Percentiles rank a stretch among this genome's conserved stretches.
Conservation (phyloP, 257 asterid species). For the Fraxinus excelsior region DNA sequence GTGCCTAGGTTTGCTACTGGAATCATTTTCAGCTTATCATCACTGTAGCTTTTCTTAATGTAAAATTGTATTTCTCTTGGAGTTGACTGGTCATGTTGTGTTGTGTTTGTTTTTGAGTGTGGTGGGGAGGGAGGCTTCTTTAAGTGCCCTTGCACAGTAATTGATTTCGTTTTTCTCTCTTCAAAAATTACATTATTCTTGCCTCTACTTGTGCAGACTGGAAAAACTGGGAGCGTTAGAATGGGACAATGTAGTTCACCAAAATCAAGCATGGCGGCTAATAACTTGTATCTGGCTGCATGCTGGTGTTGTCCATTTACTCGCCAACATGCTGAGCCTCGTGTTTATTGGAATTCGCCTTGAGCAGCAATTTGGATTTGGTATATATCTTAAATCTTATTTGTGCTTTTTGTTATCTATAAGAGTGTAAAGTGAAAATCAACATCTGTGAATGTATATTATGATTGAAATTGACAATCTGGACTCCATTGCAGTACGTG, state of each 20-base stretch:
- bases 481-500: constrained; percentile 58
- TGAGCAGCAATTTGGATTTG: constrained; percentile 91
- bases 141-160: constrained; percentile 1
- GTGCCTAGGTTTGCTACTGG: background rate
- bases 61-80: background rate
- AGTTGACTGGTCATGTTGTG: background rate
- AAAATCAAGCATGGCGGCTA: constrained; percentile 84
- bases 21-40: background rate
- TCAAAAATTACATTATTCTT: background rate
- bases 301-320: constrained; percentile 86
- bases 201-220: constrained; percentile 47
- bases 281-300: constrained; percentile 85
- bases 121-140: background rate
- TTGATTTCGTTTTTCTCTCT: background rate
- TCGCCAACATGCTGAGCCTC: constrained; percentile 85
- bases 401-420: background rate
- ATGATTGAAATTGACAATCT: background rate
- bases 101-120: background rate
- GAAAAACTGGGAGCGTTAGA: constrained; percentile 77
- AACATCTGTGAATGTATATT: background rate
- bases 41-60: background rate
- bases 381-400: constrained; percentile 39
- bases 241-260: constrained; percentile 70
- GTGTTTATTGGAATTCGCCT: constrained; percentile 83
- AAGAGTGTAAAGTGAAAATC: background rate